phyloP scores from a whole-genome alignment of 768 basidiomycete genomes.

The Psilocybe sp. region DNA sequence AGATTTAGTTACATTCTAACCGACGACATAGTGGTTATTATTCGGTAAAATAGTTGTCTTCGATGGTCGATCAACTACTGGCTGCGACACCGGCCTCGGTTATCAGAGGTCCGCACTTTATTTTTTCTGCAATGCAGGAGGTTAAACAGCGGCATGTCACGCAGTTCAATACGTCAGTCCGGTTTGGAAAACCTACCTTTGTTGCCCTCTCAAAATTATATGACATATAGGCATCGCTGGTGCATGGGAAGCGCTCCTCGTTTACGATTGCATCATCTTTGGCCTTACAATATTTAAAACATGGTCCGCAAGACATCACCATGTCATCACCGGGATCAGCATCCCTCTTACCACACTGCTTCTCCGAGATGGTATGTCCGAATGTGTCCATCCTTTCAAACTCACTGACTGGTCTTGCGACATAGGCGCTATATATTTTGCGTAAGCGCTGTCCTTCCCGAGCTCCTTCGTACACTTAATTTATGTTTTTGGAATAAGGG shows the following conservation, averaged over 20 bases:
- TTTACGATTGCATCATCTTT: too few relatives aligned
- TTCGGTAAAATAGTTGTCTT: conserved; percentile 36
- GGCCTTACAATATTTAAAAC: too few relatives aligned
- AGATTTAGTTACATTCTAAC: not conserved
- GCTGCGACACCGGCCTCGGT: conserved; percentile 33
- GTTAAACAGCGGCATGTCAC: not conserved
- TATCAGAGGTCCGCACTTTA: too few relatives aligned
- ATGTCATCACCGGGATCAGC: conserved; percentile 18
- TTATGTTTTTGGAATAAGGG: conserved; percentile 23
- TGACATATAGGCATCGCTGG: conserved; percentile 25
- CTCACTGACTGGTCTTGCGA: not conserved
- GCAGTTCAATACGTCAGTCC: conserved; percentile 17
- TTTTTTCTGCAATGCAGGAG: not conserved
- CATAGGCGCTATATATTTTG: conserved; percentile 53
- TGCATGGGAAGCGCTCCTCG: too few relatives aligned
- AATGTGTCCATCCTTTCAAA: not conserved
- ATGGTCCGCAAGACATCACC: conserved; percentile 29
- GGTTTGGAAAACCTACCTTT: not conserved
- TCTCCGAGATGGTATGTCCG: conserved; percentile 46
- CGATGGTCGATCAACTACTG: conserved; percentile 20
- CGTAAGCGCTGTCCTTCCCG: conserved; percentile 30
- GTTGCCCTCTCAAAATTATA: not conserved
- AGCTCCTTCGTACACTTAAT: not conserved
- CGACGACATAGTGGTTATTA: conserved; percentile 36
- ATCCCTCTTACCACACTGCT: conserved; percentile 39